phyloP scores from a whole-genome alignment of 2,329 filamentous ascomycete species.

The Colletotrichum limetticola region DNA sequence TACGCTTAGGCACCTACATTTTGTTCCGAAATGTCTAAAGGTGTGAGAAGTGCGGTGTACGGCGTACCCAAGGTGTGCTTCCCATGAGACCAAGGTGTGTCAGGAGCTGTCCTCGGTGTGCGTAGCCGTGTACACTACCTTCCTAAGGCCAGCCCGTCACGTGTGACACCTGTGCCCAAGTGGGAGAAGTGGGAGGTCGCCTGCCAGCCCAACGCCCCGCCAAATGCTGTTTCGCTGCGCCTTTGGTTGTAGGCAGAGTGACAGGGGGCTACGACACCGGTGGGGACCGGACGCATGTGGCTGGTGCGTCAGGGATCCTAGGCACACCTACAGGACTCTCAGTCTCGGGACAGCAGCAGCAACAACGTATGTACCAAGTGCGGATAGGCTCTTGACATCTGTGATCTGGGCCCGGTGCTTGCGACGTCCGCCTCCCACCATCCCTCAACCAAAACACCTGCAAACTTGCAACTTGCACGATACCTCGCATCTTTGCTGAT shows the following conservation, averaged over 20 bases:
- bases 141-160: not conserved
- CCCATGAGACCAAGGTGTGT: not conserved
- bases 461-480: slow-evolving; percentile 8
- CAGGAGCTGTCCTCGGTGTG: not conserved
- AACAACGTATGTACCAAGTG: slow-evolving; percentile 9
- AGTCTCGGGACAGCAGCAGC: slow-evolving; percentile 1
- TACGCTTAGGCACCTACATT: slow-evolving; percentile 18
- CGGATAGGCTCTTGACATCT: slow-evolving; percentile 21
- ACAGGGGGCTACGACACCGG: slow-evolving; percentile 29
- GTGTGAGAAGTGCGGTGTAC: not conserved
- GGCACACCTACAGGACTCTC: slow-evolving; percentile 2
- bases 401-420: slow-evolving; percentile 14
- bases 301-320: slow-evolving; percentile 33
- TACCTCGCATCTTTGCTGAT: not conserved
- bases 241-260: slow-evolving; percentile 10
- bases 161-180: slow-evolving; percentile 10
- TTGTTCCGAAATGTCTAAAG: not conserved
- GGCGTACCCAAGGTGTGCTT: not conserved
- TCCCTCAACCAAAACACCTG: slow-evolving; percentile 11
- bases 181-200: not conserved
- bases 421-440: slow-evolving; percentile 27
- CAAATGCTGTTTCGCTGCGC: slow-evolving; percentile 8
- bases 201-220: slow-evolving; percentile 18
- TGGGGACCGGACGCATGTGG: slow-evolving; percentile 24
- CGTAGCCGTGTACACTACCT: not conserved